Evolutionary conservation across 192 early-diverging fungal genomes (phyloP).

Genomic region (Kickxella alabastrina): DNA sequence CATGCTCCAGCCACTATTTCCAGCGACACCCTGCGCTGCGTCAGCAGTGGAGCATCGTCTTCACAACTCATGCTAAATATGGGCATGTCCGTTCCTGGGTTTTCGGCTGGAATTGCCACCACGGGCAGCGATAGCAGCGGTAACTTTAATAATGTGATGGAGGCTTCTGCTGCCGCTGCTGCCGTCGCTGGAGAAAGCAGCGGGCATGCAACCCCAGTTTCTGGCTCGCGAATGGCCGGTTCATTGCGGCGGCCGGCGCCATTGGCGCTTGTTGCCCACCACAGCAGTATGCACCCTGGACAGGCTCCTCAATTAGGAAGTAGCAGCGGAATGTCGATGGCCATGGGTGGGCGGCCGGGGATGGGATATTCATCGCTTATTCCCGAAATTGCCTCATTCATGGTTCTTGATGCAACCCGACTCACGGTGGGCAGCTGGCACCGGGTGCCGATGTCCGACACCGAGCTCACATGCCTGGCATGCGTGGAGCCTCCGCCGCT

Average conservation of each 20-base stretch:
- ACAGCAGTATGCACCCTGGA: neutral
- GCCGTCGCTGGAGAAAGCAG: no score
- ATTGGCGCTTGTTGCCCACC: conserved; percentile 18
- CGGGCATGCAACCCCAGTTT: conserved; percentile 3
- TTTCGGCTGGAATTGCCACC: no score
- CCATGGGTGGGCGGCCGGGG: conserved; percentile 3
- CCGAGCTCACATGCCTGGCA: conserved; percentile 44
- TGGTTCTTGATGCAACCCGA: conserved; percentile 33
- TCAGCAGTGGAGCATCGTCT: no score
- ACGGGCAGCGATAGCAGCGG: no score
- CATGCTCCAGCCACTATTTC: neutral
- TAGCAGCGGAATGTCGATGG: conserved; percentile 1
- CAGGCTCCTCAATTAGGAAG: neutral
- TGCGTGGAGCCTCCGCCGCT: conserved; percentile 46
- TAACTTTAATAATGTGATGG: neutral
- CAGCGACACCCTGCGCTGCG: neutral
- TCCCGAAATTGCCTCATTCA: conserved; percentile 44
- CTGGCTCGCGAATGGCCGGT: neutral
- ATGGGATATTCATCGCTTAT: conserved; percentile 27
- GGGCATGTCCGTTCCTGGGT: no score
- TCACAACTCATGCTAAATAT: no score
- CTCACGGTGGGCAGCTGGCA: conserved; percentile 46
- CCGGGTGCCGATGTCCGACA: conserved; percentile 40
- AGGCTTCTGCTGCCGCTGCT: conserved; percentile 1
- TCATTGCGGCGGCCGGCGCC: conserved; percentile 33